Evolutionary conservation across 2,329 filamentous ascomycete genomes (phyloP), one percentile per base, ranked within the genome.

Genomic region (Cordyceps tenuipes): DNA sequence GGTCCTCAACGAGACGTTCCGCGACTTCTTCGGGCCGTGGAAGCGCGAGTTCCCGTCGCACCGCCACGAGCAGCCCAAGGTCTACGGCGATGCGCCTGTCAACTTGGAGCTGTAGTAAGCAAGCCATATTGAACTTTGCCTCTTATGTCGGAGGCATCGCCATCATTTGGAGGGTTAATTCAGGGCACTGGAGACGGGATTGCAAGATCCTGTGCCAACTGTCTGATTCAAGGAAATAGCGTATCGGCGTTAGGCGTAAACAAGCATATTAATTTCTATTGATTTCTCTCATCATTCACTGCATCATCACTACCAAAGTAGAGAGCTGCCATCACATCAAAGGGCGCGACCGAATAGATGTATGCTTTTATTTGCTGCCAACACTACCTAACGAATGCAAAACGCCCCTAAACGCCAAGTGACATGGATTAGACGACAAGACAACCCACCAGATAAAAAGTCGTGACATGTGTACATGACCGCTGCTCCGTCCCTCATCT

Each of bases 1-100:
- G 66, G 72, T 87, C 34, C 71, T 97, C 68, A 81, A 76, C 62
- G 78, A 83, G 52, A 81, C 85, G 3, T 91, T 96, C 67, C 72
- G 72, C 55, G 80, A 83, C 65, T 91, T 84, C 67, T 88, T 88
- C 68, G 85, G 87, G 3, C 80, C 80, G 0, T 69, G 71, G 59
- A 74, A 74, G 59, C 74, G 73, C 67, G 70, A 66, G 48, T 77
- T 76, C 51, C 51, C 55, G 36, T 61, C 68, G 3, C 58, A 60
- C 13, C 50, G 58, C 17, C 8, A 50, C 26, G 68, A 68, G 56
- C 59, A 66, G 44, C 55, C 63, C 12, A 51, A 31, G 17, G 44
- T 39, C 21, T 61, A 57, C 9, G 61, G 62, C 26, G 17, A 50
- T 43, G 39, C n/a, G 26, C 46, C 39, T 6, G 46, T 7, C 23